These are phyloP conservation scores for Trypanosoma theileri DNA, from an alignment of 208 protist genomes.

Conservation along the genomic window DNA sequence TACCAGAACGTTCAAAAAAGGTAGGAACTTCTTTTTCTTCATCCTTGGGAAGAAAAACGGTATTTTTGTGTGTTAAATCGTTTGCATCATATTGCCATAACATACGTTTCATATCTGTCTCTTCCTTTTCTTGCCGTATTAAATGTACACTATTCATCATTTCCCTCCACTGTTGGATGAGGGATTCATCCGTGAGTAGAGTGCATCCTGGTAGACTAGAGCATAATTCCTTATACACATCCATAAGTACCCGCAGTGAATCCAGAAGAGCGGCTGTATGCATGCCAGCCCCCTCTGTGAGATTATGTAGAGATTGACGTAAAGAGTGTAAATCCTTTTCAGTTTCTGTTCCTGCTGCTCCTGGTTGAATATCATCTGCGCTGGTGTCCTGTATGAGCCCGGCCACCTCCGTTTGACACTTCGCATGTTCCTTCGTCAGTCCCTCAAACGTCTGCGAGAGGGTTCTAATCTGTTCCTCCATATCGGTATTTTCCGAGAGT, in stretches of 20 bases:
- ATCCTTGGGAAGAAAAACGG: conserved; percentile 10
- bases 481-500: not conserved
- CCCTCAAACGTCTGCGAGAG: not conserved
- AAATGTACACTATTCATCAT: not conserved
- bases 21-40: conserved; percentile 1
- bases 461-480: conserved; percentile 7
- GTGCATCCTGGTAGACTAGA: conserved; percentile 18
- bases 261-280: not conserved
- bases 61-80: not conserved
- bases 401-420: conserved; percentile 13
- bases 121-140: not conserved
- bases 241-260: not conserved
- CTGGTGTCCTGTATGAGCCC: not conserved
- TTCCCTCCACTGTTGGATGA: conserved; percentile 7
- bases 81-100: conserved; percentile 18
- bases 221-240: conserved; percentile 12
- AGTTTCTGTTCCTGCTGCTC: conserved; percentile 6
- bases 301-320: conserved; percentile 13
- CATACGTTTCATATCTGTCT: conserved; percentile 10
- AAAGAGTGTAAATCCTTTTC: conserved; percentile 6
- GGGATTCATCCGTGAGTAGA: conserved; percentile 15
- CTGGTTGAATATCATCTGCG: not conserved
- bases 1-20: conserved; percentile 22
- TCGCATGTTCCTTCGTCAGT: not conserved
- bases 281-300: conserved; percentile 25